A percentile compares a stretch with the other conserved stretches of the same genome.
Evolutionary conservation across 1,139 yeast genomes (phyloP).

Genomic region (Pichia sp.): DNA sequence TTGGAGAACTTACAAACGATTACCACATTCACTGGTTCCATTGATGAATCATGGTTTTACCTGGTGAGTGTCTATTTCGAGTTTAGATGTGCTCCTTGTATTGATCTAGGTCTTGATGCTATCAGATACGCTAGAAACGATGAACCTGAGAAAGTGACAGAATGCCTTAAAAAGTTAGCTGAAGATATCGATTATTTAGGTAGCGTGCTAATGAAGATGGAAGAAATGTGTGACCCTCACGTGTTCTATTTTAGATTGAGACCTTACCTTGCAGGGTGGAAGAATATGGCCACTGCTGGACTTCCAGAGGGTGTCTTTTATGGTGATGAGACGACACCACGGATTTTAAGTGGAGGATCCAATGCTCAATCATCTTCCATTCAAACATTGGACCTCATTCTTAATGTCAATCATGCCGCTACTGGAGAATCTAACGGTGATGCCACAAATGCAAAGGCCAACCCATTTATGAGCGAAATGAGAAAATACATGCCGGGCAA

Average conservation of each 20-base stretch:
- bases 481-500: constrained; percentile 81
- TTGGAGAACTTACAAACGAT: constrained; percentile 66
- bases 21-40: constrained; percentile 81
- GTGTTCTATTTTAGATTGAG: constrained; percentile 79
- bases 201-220: constrained; percentile 73
- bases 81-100: constrained; percentile 64
- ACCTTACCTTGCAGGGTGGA: constrained; percentile 93
- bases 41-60: constrained; percentile 93
- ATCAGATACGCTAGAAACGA: constrained; percentile 46
- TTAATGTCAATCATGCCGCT: constrained; percentile 71
- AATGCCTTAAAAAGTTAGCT: constrained; percentile 56
- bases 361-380: constrained; percentile 90
- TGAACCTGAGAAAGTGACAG: constrained; percentile 34
- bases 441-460: constrained; percentile 28
- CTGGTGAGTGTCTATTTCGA: constrained; percentile 84
- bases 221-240: constrained; percentile 93
- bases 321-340: constrained; percentile 55
- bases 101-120: constrained; percentile 55
- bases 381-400: constrained; percentile 73
- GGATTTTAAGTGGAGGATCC: constrained; percentile 80
- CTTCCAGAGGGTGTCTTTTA: constrained; percentile 67
- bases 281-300: constrained; percentile 84
- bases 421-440: constrained; percentile 45
- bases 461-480: constrained; percentile 78
- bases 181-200: constrained; percentile 71